Conservation (phyloP, 2,329 filamentous ascomycete genomes). For the Periconia macrospinosa region DNA sequence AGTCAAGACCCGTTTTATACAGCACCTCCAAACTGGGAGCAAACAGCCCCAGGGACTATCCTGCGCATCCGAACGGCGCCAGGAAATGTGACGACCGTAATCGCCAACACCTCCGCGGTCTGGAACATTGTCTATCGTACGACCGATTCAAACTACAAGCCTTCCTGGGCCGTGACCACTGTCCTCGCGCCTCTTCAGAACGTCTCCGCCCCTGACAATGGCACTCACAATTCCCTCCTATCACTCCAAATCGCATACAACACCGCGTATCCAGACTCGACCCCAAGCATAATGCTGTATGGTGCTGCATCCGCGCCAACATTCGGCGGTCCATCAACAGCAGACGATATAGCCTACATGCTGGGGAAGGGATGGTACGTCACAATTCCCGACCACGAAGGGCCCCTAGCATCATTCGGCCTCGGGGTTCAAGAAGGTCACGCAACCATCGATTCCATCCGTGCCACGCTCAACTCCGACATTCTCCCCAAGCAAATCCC, state of each 20-base stretch:
- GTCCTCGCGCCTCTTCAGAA: slow-evolving; percentile 10
- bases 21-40: slow-evolving; percentile 9
- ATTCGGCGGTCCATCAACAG: not conserved
- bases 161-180: slow-evolving; percentile 18
- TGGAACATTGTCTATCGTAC: slow-evolving; percentile 21
- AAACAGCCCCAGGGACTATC: slow-evolving; percentile 13
- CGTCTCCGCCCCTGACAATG: not conserved
- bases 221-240: slow-evolving; percentile 8
- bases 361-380: slow-evolving; percentile 25
- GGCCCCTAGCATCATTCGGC: slow-evolving; percentile 22
- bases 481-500: slow-evolving; percentile 1
- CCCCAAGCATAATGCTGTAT: slow-evolving; percentile 13
- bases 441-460: slow-evolving; percentile 28
- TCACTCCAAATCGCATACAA: slow-evolving; percentile 22
- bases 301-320: slow-evolving; percentile 1
- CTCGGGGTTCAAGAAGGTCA: slow-evolving; percentile 23
- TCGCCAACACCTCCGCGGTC: slow-evolving; percentile 10
- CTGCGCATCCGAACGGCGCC: slow-evolving; percentile 15
- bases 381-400: slow-evolving; percentile 26
- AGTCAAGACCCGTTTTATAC: slow-evolving; percentile 18
- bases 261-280: slow-evolving; percentile 11
- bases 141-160: slow-evolving; percentile 14
- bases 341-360: slow-evolving; percentile 10
- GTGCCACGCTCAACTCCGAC: slow-evolving; percentile 18
- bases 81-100: slow-evolving; percentile 8